Evolutionary conservation across 768 basidiomycete species (phyloP), one percentile per base, ranked within the genome.

Genomic region (Collybia nuda): DNA sequence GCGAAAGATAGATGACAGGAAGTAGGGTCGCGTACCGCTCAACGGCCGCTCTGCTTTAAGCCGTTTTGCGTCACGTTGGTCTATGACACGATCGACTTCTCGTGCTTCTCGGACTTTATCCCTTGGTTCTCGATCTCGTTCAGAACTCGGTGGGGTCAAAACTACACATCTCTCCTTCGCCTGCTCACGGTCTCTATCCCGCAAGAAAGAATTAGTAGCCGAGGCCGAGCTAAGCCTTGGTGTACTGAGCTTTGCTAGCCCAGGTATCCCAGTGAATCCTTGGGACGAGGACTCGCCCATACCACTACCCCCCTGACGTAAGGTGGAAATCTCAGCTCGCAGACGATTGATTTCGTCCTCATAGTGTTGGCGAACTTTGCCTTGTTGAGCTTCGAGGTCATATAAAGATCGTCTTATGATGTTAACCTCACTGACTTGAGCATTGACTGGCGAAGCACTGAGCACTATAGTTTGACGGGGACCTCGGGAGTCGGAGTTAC

Each of bases 321-420:
- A 29, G 12, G 23, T 69, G 50, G 86, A 77, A 28, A 89, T 72
- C 62, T 93, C 89, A 3, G 79, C 71, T 21, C 92, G 79, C 11
- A 93, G 77, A 26, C 86, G 78, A 5, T 73, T 71, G 50, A 96
- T 73, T 57, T 97, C 94, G 2, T 90, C 86, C 62, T 97, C 94
- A 61, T 92, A 96, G 62, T 87, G 84, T 53, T 87, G 82, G 28
- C 93, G 80, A 46, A 93, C 84, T 74, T 94, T 92, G 54, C 78
- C 79, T 58, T 98, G 93, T 54, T 90, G 87, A 0, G 84, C 73
- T 65, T 99, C 96, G 48, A 99, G 85, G 56, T 98, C 93, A 63
- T 94, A 95, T 9, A 98, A 77, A 2, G 89, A 84, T 61, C 93
- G 87, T 29, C 93, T 83, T 61, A 99, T 93, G 62, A 87, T 84